Conservation (phyloP, 345 rosid genomes). For the Camelina laxa region DNA sequence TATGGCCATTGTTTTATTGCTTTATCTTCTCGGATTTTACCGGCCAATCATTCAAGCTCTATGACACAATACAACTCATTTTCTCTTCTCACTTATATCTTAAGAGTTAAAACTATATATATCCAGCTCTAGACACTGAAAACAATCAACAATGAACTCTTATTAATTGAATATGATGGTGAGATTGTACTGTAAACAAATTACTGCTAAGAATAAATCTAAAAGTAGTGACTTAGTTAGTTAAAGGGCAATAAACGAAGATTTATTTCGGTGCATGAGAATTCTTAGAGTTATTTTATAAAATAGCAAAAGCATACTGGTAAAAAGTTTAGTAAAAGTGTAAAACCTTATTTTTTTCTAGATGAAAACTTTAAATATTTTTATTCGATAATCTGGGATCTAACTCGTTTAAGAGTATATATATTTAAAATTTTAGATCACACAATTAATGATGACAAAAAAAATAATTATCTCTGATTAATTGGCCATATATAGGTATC, state of each 20-base stretch:
- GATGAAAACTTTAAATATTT: no score
- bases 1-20: conserved; percentile 36
- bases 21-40: background rate
- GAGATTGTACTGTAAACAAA: background rate
- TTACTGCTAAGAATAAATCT: no score
- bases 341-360: no score
- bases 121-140: background rate
- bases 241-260: background rate
- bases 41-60: background rate
- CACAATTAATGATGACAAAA: background rate
- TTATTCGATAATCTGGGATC: background rate
- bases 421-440: background rate
- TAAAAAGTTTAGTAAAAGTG: background rate
- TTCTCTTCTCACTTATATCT: background rate
- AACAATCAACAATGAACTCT: background rate
- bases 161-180: background rate
- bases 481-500: no score
- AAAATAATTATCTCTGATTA: no score
- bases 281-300: background rate
- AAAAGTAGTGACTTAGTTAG: background rate
- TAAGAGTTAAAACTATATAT: background rate
- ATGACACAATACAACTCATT: background rate
- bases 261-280: background rate
- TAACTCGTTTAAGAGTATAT: background rate
- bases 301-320: background rate